Evolutionary conservation across 306 rosid genomes (phyloP).

Genomic region (Chamaecrista fasciculata): DNA sequence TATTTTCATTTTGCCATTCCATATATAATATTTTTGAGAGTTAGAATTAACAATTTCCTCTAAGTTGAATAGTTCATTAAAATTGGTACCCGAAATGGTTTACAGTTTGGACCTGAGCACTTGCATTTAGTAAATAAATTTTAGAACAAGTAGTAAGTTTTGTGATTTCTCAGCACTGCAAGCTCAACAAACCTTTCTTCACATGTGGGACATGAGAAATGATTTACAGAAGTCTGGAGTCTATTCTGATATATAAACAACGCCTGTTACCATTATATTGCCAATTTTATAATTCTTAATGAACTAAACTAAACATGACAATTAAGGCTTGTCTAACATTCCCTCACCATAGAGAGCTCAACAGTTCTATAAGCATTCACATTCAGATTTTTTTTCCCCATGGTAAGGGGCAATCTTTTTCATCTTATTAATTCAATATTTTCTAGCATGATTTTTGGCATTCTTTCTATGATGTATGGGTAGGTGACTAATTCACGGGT

Average conservation of each 20-base stretch:
- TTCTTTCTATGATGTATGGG: not conserved
- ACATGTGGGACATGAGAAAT: too few relatives aligned
- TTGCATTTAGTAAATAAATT: not conserved
- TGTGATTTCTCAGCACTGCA: slow-evolving; percentile 1
- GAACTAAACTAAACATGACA: not conserved
- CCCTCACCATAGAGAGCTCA: not conserved
- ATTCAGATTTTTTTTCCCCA: not conserved
- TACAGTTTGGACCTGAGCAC: not conserved
- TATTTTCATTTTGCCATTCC: not conserved
- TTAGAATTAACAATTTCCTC: not conserved
- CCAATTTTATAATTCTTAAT: not conserved
- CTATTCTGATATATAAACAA: too few relatives aligned
- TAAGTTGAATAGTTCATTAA: not conserved
- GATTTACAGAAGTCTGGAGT: too few relatives aligned
- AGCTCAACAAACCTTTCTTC: not conserved
- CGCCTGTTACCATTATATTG: not conserved
- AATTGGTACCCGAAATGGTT: not conserved
- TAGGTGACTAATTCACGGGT: too few relatives aligned
- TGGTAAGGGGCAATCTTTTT: not conserved
- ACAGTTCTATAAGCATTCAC: not conserved
- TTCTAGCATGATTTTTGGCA: not conserved
- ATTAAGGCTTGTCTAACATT: not conserved
- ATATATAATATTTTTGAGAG: not conserved
- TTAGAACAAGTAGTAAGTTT: not conserved
- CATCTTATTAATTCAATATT: not conserved